Evolutionary conservation across 345 rosid species (phyloP).

Genomic region (Hirschfeldia incana): DNA sequence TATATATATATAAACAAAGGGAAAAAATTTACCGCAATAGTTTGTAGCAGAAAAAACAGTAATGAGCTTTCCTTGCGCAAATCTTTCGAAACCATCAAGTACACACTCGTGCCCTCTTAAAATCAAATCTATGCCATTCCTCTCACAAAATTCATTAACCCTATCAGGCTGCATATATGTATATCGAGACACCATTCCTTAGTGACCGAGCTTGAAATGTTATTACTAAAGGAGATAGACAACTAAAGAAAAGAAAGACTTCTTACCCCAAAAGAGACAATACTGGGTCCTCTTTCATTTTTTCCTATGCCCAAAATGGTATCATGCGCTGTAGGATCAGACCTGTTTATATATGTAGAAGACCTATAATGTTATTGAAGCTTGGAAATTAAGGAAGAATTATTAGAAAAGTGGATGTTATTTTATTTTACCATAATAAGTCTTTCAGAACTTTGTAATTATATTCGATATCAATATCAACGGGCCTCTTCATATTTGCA

Average conservation of each 20-base stretch:
- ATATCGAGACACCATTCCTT: neutral
- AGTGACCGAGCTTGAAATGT: neutral
- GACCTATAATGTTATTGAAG: neutral
- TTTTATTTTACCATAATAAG: constrained; percentile 61
- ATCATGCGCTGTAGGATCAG: constrained; percentile 91
- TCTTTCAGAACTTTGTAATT: constrained; percentile 73
- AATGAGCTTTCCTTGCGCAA: constrained; percentile 88
- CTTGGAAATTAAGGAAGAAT: constrained; percentile 8
- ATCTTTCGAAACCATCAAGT: constrained; percentile 83
- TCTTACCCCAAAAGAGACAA: constrained; percentile 88
- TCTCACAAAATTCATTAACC: constrained; percentile 70
- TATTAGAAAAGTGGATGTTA: constrained; percentile 3
- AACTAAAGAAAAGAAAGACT: neutral
- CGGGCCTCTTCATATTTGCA: constrained; percentile 75
- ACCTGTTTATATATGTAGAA: constrained; percentile 49
- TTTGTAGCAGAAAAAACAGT: constrained; percentile 94
- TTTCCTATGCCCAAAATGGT: constrained; percentile 69
- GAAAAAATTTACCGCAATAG: constrained; percentile 65
- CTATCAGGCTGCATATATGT: constrained; percentile 73
- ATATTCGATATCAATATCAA: constrained; percentile 54
- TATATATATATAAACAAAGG: neutral
- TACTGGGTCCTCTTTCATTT: constrained; percentile 73
- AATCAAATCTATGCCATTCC: constrained; percentile 67
- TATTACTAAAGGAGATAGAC: neutral
- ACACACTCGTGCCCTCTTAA: constrained; percentile 93